phyloP scores from a whole-genome alignment of 345 rosid genomes.

The Hypericum perforatum region DNA sequence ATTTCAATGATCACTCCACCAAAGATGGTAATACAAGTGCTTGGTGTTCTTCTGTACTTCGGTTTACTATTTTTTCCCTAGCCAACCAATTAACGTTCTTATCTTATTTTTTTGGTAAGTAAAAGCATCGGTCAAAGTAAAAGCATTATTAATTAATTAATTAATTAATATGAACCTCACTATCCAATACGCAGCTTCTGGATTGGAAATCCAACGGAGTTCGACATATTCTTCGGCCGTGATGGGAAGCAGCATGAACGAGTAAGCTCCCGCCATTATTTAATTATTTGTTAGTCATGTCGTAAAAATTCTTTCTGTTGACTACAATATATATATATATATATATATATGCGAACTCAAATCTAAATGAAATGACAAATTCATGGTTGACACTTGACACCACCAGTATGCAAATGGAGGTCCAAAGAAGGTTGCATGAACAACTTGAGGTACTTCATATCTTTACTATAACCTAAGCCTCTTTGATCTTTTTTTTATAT shows the following conservation, averaged over 20 bases:
- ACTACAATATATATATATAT: too few species aligned
- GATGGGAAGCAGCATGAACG: conserved; percentile 91
- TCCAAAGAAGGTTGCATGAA: conserved; percentile 94
- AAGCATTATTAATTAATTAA: not conserved
- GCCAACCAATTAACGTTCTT: not conserved
- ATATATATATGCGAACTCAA: conserved; percentile 17
- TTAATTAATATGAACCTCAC: not conserved
- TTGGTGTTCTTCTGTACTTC: conserved; percentile 16
- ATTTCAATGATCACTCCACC: conserved; percentile 83
- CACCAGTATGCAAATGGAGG: conserved; percentile 99
- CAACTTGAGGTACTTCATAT: conserved; percentile 69
- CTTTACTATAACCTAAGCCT: too few species aligned
- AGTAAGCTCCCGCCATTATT: conserved; percentile 33
- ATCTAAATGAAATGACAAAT: conserved; percentile 29
- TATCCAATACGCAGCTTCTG: conserved; percentile 38
- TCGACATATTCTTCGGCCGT: conserved; percentile 80
- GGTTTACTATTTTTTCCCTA: not conserved
- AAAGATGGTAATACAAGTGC: conserved; percentile 68
- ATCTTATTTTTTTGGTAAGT: not conserved
- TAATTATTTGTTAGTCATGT: not conserved
- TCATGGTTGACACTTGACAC: conserved; percentile 44
- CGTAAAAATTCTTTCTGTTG: too few species aligned
- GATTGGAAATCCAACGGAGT: conserved; percentile 79
- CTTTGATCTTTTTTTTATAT: not conserved
- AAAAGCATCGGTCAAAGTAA: too few species aligned